A percentile compares a stretch with the other conserved stretches of the same genome.
These are phyloP conservation scores for Xanthoparmelia taractica DNA, from an alignment of 495 filamentous ascomycete species.

Conservation along the genomic window DNA sequence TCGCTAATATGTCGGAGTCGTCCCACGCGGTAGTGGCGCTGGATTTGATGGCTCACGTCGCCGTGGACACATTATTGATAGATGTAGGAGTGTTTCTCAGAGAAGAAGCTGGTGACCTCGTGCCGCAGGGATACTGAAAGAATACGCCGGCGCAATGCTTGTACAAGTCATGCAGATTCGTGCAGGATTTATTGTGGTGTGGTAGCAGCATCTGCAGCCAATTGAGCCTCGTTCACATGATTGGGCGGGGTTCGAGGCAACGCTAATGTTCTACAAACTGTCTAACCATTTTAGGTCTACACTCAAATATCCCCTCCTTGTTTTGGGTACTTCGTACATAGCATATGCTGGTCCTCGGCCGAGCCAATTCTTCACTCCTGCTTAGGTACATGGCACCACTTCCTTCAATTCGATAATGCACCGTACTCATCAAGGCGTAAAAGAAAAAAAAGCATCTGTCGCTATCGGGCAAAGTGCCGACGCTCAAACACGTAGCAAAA, in stretches of 20 bases:
- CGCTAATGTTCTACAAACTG: background rate
- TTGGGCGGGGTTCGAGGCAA: constrained; percentile 20
- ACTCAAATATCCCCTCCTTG: background rate
- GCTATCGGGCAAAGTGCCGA: background rate
- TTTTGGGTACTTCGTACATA: no score
- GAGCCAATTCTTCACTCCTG: background rate
- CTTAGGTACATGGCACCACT: background rate
- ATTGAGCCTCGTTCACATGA: constrained; percentile 11
- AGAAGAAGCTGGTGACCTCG: background rate
- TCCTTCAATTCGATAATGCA: background rate
- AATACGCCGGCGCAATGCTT: constrained; percentile 23
- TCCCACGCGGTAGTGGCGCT: background rate
- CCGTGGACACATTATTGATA: constrained; percentile 9
- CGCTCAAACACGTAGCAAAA: constrained; percentile 1
- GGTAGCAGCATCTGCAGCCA: constrained; percentile 23
- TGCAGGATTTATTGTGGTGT: constrained; percentile 19
- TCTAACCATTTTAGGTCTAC: constrained; percentile 2
- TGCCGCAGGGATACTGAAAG: background rate
- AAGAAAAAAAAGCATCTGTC: background rate
- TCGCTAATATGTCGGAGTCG: constrained; percentile 12
- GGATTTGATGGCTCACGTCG: constrained; percentile 13
- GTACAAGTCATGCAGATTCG: constrained; percentile 26
- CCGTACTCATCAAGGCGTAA: background rate
- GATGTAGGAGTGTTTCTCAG: background rate
- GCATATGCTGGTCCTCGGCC: background rate